phyloP scores from a whole-genome alignment of 306 rosid species.

The Fragaria nilgerrensis region DNA sequence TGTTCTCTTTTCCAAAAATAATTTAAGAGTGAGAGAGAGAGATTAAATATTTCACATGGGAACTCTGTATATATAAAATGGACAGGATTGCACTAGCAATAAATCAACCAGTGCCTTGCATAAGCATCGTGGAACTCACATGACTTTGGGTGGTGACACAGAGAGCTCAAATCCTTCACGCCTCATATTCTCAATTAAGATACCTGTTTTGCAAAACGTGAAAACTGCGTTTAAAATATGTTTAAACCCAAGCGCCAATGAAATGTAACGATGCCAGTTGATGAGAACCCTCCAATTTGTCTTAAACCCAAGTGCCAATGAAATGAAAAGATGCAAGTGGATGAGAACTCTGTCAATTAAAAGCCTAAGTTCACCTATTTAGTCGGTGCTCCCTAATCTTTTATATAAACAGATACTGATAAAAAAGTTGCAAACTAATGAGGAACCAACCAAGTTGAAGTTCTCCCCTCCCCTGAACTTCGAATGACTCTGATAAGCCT shows the following conservation, averaged over 20 bases:
- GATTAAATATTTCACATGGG: neutral
- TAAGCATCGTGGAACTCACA: conserved; percentile 59
- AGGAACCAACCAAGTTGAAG: conserved; percentile 82
- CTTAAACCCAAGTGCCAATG: neutral
- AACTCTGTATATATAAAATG: neutral
- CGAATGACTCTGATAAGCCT: conserved; percentile 83
- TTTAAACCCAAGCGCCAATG: conserved; percentile 5
- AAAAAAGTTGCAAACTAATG: conserved; percentile 20
- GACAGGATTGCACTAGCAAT: conserved; percentile 11
- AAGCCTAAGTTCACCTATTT: neutral
- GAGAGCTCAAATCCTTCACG: conserved; percentile 97
- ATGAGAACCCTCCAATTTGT: conserved; percentile 1
- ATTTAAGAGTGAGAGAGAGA: neutral
- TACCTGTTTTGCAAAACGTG: conserved; percentile 56
- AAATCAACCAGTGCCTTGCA: neutral
- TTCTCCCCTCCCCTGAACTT: conserved; percentile 99
- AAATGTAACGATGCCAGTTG: conserved; percentile 5
- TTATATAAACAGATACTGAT: conserved; percentile 9
- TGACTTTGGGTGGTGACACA: conserved; percentile 95
- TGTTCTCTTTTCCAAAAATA: neutral
- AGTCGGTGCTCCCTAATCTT: neutral
- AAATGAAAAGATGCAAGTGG: conserved; percentile 1
- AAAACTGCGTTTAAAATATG: conserved; percentile 24
- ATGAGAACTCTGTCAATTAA: neutral
- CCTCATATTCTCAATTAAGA: conserved; percentile 96